Base-by-base conservation (phyloP, 139 green algal genomes). In the Picocystis salinarum region DNA sequence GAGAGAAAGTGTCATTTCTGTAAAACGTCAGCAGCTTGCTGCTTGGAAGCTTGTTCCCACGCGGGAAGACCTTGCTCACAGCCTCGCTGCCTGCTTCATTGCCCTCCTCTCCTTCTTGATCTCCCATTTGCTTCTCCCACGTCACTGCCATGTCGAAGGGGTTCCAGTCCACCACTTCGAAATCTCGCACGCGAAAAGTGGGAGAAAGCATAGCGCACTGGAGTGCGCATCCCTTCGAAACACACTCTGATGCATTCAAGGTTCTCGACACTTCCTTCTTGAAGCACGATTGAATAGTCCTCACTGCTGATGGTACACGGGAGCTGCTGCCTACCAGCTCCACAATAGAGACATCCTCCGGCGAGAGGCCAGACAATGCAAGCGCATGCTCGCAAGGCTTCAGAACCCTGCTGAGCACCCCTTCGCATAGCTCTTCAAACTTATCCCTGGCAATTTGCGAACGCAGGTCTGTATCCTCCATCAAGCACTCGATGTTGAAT, bases 201-300 rank as follows among this genome's bases (percentile, higher is more conserved):
- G 89, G 89, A 31, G 64, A 85, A 29, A 99, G 78, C 88, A 99
- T 99, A 40, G 89, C 89, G 59, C 82, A 92, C 64, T 95, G 82
- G 55, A 99, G 71, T 18, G 89, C 89, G 33, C 72, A 85, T 5
- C 89, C 89, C 3, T 83, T 53, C 20, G 71, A 69, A 23, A 95
- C 77, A 36, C 66, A 85, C 67, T 99, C 89, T 57, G 88, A 92
- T 44, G 76, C 71, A 56, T 99, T 93, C 47, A 99, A 66, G 1
- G 85, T 96, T 39, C 89, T 64, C 50, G 48, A 67, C 40, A 74
- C 69, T 24, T 76, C 52, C 48, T 69, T 64, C n/a, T 54, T 41
- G 57, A 86, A 84, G 41, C 79, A 59, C 3, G 55, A 34, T 23
- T 54, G 42, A 27, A 76, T 50, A 26, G 42, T 52, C 18, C 52